Conservation (phyloP, 495 filamentous ascomycete genomes). For the Daldinia caldariorum region DNA sequence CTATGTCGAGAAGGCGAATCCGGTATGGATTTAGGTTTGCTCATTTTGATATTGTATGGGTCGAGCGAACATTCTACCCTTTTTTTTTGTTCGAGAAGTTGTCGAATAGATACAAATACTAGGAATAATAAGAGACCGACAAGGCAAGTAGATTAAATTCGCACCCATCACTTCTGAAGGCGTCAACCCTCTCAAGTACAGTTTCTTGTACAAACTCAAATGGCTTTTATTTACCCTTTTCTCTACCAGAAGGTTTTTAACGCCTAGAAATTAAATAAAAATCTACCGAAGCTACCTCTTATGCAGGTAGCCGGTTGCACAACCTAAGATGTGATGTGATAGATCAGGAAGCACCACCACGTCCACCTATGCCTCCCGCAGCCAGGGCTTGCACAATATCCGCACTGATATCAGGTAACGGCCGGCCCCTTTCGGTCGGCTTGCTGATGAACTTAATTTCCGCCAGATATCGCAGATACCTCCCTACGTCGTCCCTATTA, state of each 20-base stretch:
- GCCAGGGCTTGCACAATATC: constrained; percentile 64
- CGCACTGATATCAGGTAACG: constrained; percentile 59
- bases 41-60: neutral
- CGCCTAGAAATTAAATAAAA: neutral
- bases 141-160: too few relatives aligned
- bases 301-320: neutral
- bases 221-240: constrained; percentile 21
- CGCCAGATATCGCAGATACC: constrained; percentile 77
- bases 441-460: constrained; percentile 73
- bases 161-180: too few relatives aligned
- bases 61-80: neutral
- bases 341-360: constrained; percentile 48
- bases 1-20: neutral
- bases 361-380: constrained; percentile 59
- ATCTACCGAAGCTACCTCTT: neutral
- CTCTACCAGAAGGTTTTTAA: constrained; percentile 10
- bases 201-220: neutral
- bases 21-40: neutral
- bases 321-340: neutral
- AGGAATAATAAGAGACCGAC: too few relatives aligned
- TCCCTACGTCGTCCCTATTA: constrained; percentile 72
- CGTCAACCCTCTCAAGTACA: neutral
- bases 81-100: neutral
- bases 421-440: constrained; percentile 60
- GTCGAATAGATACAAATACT: neutral